Percentiles rank a stretch among this genome's conserved stretches.
Conservation (phyloP, 2,329 filamentous ascomycete species). For the Colletotrichum nymphaeae region DNA sequence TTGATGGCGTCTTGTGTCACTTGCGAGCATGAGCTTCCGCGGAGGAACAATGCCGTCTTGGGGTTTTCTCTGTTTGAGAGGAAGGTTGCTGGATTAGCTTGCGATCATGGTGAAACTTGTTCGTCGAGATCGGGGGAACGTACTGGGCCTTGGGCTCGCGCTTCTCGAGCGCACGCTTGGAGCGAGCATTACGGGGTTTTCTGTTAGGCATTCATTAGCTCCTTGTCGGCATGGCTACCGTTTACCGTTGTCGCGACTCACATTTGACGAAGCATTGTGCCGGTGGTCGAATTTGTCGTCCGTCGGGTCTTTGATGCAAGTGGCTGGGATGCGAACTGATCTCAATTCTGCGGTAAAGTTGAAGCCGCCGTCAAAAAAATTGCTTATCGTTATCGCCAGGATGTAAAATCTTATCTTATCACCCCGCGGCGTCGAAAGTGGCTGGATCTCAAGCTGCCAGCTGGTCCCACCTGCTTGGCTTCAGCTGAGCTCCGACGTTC, state of each 20-base stretch:
- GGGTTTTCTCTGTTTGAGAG: constrained; percentile 73
- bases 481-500: neutral
- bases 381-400: constrained; percentile 24
- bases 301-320: constrained; percentile 29
- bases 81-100: neutral
- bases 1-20: constrained; percentile 84
- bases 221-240: no score
- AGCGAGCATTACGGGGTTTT: constrained; percentile 80
- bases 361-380: constrained; percentile 30
- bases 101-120: neutral
- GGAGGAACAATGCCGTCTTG: constrained; percentile 89
- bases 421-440: neutral
- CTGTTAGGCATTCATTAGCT: constrained; percentile 43
- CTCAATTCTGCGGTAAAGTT: neutral
- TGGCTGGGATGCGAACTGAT: constrained; percentile 28
- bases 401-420: constrained; percentile 30
- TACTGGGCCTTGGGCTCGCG: constrained; percentile 83
- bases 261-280: constrained; percentile 62
- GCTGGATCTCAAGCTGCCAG: neutral
- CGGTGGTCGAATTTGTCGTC: constrained; percentile 28
- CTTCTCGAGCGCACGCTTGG: constrained; percentile 94
- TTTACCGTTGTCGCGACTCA: constrained; percentile 41
- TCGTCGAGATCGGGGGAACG: neutral
- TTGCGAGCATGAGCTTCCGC: constrained; percentile 86
- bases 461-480: neutral